Conservation (phyloP, 371 early-diverging fungal genomes). For the Rhizopus stolonifer region DNA sequence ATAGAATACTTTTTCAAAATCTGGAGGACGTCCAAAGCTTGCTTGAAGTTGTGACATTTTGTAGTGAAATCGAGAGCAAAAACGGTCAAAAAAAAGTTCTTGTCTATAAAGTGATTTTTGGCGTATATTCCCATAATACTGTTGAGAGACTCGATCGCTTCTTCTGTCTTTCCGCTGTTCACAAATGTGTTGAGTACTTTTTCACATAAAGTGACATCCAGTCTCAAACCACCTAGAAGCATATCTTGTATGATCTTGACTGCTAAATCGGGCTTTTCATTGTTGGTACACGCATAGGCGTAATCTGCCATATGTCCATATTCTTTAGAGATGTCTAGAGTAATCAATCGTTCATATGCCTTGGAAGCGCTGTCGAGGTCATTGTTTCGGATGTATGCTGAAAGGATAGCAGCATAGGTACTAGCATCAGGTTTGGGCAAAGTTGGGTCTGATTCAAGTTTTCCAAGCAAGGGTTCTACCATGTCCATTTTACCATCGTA, state of each 20-base stretch:
- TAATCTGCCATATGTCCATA: slow-evolving; percentile 44
- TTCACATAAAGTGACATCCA: slow-evolving; percentile 24
- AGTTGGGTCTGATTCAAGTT: slow-evolving; percentile 19
- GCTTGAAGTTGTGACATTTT: slow-evolving; percentile 17
- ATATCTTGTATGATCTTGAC: slow-evolving; percentile 25
- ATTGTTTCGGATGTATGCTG: slow-evolving; percentile 26
- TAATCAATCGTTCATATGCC: slow-evolving; percentile 26
- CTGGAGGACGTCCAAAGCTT: slow-evolving; percentile 18
- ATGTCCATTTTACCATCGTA: slow-evolving; percentile 27
- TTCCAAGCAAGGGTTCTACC: slow-evolving; percentile 24
- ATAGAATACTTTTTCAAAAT: slow-evolving; percentile 20
- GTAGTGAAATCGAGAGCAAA: slow-evolving; percentile 20
- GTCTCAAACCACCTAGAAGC: slow-evolving; percentile 24
- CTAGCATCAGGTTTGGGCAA: slow-evolving; percentile 39
- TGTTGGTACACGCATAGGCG: slow-evolving; percentile 26
- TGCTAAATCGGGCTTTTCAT: slow-evolving; percentile 26
- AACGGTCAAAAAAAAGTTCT: slow-evolving; percentile 9
- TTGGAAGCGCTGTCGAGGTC: slow-evolving; percentile 38
- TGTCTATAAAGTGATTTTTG: slow-evolving; percentile 16
- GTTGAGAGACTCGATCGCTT: slow-evolving; percentile 13
- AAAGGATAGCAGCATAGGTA: slow-evolving; percentile 42
- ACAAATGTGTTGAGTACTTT: slow-evolving; percentile 24
- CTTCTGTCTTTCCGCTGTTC: slow-evolving; percentile 8
- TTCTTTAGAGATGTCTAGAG: slow-evolving; percentile 29
- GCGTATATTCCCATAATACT: slow-evolving; percentile 14